Conservation (phyloP, 441 rosid genomes). For the Pelargonium fulgidum region DNA sequence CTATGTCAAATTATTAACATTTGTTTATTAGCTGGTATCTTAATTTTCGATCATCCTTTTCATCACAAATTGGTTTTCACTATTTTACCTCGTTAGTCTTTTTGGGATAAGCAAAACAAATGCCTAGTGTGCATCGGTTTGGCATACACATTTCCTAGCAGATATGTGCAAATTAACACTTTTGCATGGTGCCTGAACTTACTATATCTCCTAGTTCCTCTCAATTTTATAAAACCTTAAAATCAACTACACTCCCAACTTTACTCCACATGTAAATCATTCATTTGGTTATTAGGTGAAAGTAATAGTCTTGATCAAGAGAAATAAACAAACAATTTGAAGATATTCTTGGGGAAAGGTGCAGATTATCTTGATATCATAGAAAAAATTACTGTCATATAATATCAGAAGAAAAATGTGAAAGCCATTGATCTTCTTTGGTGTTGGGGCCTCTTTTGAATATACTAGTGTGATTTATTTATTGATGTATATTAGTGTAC, state of each 20-base stretch:
- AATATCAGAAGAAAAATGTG: not conserved
- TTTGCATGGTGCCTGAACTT: not conserved
- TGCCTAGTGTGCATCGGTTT: not conserved
- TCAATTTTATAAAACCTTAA: too few species aligned
- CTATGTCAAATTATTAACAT: too few species aligned
- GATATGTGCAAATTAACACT: not conserved
- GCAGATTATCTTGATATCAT: not conserved
- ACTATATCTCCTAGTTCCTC: not conserved
- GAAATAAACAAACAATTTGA: not conserved
- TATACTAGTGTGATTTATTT: not conserved
- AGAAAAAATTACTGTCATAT: not conserved
- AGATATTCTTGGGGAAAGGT: not conserved
- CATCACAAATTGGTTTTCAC: not conserved
- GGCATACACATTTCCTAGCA: not conserved
- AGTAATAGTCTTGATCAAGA: not conserved
- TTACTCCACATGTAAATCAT: not conserved
- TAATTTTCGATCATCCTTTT: not conserved
- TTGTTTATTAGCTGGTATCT: too few species aligned
- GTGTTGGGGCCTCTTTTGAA: not conserved
- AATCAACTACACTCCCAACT: not conserved
- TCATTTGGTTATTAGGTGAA: not conserved
- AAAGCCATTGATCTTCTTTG: not conserved
- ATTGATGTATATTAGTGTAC: not conserved
- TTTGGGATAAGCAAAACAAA: not conserved
- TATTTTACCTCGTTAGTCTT: not conserved